Base-by-base conservation (phyloP, 306 rosid species). In the Quercus parvula region DNA sequence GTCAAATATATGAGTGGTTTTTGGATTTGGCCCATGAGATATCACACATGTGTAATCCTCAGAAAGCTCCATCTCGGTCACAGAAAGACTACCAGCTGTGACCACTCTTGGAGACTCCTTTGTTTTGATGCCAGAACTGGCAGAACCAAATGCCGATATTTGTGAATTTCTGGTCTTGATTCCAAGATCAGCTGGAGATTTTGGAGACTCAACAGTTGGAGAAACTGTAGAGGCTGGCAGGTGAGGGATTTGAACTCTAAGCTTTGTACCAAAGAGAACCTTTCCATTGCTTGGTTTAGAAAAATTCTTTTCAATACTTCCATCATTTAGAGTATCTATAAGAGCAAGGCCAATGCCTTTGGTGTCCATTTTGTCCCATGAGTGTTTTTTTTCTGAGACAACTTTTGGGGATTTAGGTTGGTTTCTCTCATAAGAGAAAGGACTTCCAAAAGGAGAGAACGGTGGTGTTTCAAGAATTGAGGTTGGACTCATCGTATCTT, bases 1-100 rank as follows among this genome's bases (percentile, higher is more conserved):
- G 20, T 91, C 87, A 46, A 92, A 95, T 75, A 95, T 95, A 46
- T 87, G 98, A 2, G 97, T 95, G 46, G 92, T 92, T 83, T 79
- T 95, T 49, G 96, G 97, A 81, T 81, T 86, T 56, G 94, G 83
- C 25, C 97, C 99, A 41, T 87, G 94, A 24, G 88, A 81, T 79
- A 87, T 95, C 77, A 95, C 97, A 57, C 99, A 84, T 1, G 98
- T 95, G 56, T 92, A 95, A 49, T 92, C 97, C 73, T 94, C 99
- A 71, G 86, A 91, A 44, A 86, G 83, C 85, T 92, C 94, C 92
- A 92, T 89, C 76, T 91, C 97, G 25, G 87, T 87, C 85, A 84
- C 86, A 27, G 77, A 81, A 71, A 84, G 54, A 84, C 62, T 61
- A 72, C 83, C 73, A 24, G 83, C 46, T 41, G 46, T 5, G 30